These are phyloP conservation scores for Exophiala spinifera DNA, from an alignment of 2,329 filamentous ascomycete genomes.

Conservation along the genomic window DNA sequence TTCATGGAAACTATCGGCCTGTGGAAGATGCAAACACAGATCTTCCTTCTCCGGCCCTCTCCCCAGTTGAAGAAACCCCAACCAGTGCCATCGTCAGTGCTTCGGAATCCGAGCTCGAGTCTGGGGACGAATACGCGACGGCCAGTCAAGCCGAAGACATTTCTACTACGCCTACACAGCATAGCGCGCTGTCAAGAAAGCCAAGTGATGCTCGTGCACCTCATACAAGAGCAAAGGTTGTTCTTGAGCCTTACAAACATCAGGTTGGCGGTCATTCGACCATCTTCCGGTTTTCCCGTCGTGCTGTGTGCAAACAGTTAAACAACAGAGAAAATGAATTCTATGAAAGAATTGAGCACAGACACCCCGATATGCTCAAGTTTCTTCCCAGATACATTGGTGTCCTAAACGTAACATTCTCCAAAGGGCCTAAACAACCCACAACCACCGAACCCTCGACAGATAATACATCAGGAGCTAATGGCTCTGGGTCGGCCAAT, in stretches of 20 bases:
- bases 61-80: conserved; percentile 19
- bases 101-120: conserved; percentile 45
- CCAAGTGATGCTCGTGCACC: conserved; percentile 27
- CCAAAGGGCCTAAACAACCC: conserved; percentile 68
- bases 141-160: conserved; percentile 55
- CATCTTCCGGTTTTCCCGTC: conserved; percentile 89
- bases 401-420: conserved; percentile 92
- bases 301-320: conserved; percentile 95
- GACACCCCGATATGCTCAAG: conserved; percentile 82
- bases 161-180: conserved; percentile 47
- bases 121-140: conserved; percentile 45
- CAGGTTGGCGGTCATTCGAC: conserved; percentile 97
- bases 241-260: conserved; percentile 94
- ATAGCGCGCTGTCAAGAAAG: conserved; percentile 32
- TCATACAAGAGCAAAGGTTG: conserved; percentile 78
- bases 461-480: conserved; percentile 4
- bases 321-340: conserved; percentile 99
- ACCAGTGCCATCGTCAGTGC: conserved; percentile 30
- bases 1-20: conserved; percentile 53
- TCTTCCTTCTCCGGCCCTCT: conserved; percentile 13
- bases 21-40: conserved; percentile 19
- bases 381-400: conserved; percentile 90
- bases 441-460: conserved; percentile 3
- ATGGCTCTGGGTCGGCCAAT: not conserved
- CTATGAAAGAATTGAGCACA: conserved; percentile 90